Base-by-base conservation (phyloP, 2,329 filamentous ascomycete species). In the Clonostachys byssicola region DNA sequence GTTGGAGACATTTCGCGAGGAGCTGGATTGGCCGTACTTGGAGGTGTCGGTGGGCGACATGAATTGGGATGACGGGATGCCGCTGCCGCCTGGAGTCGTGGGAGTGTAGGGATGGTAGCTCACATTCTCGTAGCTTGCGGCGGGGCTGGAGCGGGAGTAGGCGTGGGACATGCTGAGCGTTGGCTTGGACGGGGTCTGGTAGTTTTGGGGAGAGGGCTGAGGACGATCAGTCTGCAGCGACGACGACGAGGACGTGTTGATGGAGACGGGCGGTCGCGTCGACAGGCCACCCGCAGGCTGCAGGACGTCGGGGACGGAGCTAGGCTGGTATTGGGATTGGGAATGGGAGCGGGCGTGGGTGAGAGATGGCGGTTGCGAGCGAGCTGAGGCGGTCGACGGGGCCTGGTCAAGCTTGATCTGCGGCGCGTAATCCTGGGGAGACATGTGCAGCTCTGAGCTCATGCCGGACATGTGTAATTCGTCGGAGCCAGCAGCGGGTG, bases 71-170 rank as follows among this genome's bases (percentile, higher is more conserved):
- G 77, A 61, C 12, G 47, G 43, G 13, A n/a, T 30, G 6, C 17
- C 18, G 13, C 40, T 65, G 60, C 78, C 71, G 47, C 80, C 78
- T 34, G 87, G 83, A 4, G 88, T 90, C 45, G 83, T 81, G 13
- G 80, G 77, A 39, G 76, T 77, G 58, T 82, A 84, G 43, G 79
- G 71, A 36, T 72, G 65, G 59, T 81, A 83, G 50, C 83, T 78
- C 41, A 73, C 63, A 41, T 67, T 63, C 51, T 84, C 80, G 62
- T 80, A 83, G 49, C 71, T 68, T 44, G 73, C 73, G 41, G 85
- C 83, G 44, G 91, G 90, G 66, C 90, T 96, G 48, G 90, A 94
- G 58, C 89, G 81, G 43, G 92, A 92, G 68, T 95, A 92, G 61
- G 76, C 80, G 63, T 92, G 89, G 40, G 86, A 78, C 63, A 79